Evolutionary conservation across 1,284 basidiomycete species (phyloP), one percentile per base, ranked within the genome.

Genomic region (Hortiboletus rubellus): DNA sequence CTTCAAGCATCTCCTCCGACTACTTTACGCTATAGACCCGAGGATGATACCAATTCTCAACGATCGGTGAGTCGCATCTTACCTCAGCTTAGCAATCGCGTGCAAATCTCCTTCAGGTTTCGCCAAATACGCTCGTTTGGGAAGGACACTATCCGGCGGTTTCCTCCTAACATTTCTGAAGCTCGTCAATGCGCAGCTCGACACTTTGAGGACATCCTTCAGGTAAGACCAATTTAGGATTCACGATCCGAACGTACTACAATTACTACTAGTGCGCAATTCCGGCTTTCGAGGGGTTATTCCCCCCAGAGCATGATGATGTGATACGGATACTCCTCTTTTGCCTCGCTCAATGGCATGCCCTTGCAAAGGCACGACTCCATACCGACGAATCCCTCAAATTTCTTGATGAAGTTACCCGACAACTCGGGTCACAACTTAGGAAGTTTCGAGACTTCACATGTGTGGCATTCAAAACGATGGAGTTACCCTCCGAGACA

Each of bases 281-380:
- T 0, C 70, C 68, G 0, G 63, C 38, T 1, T 64, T 74, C 22
- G 59, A 72, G 36, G 64, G 56, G 2, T 51, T 74, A 1, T 55
- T 74, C 6, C 63, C 63, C 0, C 4, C 45, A 0, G 50, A 56
- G 8, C 59, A 67, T 41, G 62, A 73, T 10, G 5, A 14, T 0
- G 14, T 58, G 0, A 46, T 73, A 10, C 18, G 42, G 0, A 24
- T 24, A 0, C 42, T 70, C 0, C 47, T 66, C 1, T 69, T 63
- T 22, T 30, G 36, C 1, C 50, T 62, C 9, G 57, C 58, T 12
- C 31, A 64, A 1, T 66, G 65, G 66, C 71, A 72, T 51, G 61
- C 57, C 0, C 58, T 73, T 0, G 66, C 68, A 1, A 72, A 72
- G 31, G 40, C 67, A 2, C 50, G 50, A 5, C 41, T 63, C 1